Percentiles rank a stretch among this genome's conserved stretches.
Conservation (phyloP, 306 rosid species). For the Prunus mira region DNA sequence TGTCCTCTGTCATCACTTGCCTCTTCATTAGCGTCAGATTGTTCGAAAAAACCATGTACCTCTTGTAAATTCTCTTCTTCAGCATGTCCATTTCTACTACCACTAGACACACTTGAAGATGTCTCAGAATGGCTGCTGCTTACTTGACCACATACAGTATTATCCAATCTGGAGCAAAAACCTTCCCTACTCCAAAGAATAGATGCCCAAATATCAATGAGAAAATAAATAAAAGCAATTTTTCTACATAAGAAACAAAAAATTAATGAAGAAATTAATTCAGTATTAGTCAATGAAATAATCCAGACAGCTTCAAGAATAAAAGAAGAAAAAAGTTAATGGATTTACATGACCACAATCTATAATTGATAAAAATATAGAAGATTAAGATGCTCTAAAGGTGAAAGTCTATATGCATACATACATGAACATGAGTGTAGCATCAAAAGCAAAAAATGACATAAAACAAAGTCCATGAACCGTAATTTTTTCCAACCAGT, state of each 20-base stretch:
- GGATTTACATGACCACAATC: background rate
- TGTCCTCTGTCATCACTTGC: slow-evolving; percentile 32
- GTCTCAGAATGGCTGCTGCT: slow-evolving; percentile 50
- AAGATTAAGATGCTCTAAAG: background rate
- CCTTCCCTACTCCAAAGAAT: slow-evolving; percentile 71
- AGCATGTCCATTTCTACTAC: slow-evolving; percentile 38
- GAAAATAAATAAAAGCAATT: background rate
- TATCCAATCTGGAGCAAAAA: slow-evolving; percentile 61
- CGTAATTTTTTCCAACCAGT: background rate
- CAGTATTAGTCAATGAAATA: background rate
- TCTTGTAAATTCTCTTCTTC: slow-evolving; percentile 42
- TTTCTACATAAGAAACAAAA: background rate
- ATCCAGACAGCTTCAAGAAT: background rate
- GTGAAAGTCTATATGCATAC: background rate
- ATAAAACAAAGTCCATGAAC: background rate
- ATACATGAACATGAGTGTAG: background rate
- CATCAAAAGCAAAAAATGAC: background rate
- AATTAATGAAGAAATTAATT: background rate
- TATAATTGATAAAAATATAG: background rate
- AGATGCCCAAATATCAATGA: background rate
- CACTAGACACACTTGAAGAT: slow-evolving; percentile 38
- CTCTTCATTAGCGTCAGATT: slow-evolving; percentile 31
- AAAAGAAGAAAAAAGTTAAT: background rate
- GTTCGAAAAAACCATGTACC: slow-evolving; percentile 40
- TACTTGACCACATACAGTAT: slow-evolving; percentile 48